These are phyloP conservation scores for Micractinium conductrix DNA, from an alignment of 139 green algal species.

Conservation along the genomic window DNA sequence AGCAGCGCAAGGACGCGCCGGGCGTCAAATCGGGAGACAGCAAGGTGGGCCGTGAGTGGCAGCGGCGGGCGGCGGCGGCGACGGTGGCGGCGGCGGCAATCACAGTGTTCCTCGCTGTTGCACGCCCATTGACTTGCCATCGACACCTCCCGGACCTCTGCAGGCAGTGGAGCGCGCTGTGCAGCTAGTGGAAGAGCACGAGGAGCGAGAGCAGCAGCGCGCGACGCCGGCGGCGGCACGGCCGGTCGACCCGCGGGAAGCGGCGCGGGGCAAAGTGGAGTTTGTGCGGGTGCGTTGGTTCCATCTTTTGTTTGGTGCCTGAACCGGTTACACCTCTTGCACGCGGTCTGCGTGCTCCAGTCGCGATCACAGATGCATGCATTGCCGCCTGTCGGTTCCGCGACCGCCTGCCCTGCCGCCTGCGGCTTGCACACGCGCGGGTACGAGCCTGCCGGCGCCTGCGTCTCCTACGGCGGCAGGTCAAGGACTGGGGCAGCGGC, in stretches of 20 bases:
- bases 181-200: slow-evolving; percentile 27
- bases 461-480: neutral
- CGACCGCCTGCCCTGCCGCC: neutral
- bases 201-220: neutral
- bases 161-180: slow-evolving; percentile 30
- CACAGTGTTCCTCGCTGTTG: no score
- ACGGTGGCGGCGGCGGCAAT: neutral
- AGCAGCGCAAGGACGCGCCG: neutral
- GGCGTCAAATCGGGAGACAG: slow-evolving; percentile 14
- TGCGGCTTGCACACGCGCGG: neutral
- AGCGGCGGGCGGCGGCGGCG: neutral
- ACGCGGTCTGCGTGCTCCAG: neutral
- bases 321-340: no score
- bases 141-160: no score
- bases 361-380: neutral
- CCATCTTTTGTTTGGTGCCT: neutral
- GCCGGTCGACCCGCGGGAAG: slow-evolving; percentile 16
- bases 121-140: neutral
- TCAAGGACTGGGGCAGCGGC: slow-evolving; percentile 34
- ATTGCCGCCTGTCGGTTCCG: neutral
- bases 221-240: neutral
- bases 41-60: neutral
- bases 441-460: neutral
- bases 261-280: slow-evolving; percentile 13
- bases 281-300: slow-evolving; percentile 11